A percentile compares a stretch with the other conserved stretches of the same genome.
Evolutionary conservation across 345 rosid genomes (phyloP).

Genomic region (Arabis hirsuta): DNA sequence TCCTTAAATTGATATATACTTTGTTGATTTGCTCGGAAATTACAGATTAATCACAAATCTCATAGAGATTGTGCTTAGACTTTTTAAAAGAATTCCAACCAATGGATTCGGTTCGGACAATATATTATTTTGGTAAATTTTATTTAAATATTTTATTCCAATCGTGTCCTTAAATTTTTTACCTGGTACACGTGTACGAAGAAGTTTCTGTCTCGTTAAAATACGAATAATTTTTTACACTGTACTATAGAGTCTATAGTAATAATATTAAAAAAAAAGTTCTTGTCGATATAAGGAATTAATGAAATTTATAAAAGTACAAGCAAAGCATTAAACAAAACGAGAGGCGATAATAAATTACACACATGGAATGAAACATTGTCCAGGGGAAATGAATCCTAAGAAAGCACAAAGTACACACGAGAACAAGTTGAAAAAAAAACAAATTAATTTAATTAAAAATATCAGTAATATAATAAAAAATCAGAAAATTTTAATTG

Average conservation of each 20-base stretch:
- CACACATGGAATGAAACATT: conserved; percentile 38
- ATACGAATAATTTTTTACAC: neutral
- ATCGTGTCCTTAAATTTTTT: neutral
- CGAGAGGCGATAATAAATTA: conserved; percentile 25
- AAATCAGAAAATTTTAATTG: conserved; percentile 5
- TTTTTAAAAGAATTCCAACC: neutral
- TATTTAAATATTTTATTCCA: neutral
- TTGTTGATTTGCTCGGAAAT: too few species aligned
- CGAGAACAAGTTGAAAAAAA: conserved; percentile 20
- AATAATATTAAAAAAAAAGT: conserved; percentile 20
- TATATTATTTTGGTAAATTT: neutral
- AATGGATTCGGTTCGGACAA: neutral
- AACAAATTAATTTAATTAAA: neutral
- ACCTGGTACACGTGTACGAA: conserved; percentile 27
- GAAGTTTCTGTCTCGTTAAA: neutral
- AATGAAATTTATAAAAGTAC: conserved; percentile 30
- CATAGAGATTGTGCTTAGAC: neutral
- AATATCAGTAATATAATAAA: conserved; percentile 20
- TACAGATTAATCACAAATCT: neutral
- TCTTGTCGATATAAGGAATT: neutral
- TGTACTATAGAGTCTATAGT: neutral
- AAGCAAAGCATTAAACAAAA: conserved; percentile 23
- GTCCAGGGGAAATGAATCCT: conserved; percentile 44
- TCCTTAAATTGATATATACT: too few species aligned
- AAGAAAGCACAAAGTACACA: conserved; percentile 35